Percentiles rank a stretch among this genome's conserved stretches.
These are phyloP conservation scores for Trypethelium eluteriae DNA, from an alignment of 495 filamentous ascomycete species.

Conservation along the genomic window DNA sequence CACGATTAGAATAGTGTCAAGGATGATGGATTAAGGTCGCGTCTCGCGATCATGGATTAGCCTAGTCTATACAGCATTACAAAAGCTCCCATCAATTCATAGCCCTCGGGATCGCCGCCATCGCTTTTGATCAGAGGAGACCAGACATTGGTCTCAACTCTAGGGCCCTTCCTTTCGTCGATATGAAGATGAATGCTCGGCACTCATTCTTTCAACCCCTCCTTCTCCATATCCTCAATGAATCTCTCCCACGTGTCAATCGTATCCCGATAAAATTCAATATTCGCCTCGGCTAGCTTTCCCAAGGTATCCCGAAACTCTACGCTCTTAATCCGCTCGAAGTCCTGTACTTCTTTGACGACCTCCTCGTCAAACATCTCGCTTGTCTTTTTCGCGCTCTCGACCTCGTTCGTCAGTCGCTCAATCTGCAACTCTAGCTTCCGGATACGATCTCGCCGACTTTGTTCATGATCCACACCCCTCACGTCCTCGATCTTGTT, in stretches of 20 bases:
- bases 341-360: slow-evolving; percentile 81
- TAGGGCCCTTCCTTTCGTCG: neutral
- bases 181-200: neutral
- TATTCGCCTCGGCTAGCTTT: slow-evolving; percentile 72
- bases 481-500: slow-evolving; percentile 94
- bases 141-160: neutral
- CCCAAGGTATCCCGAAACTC: slow-evolving; percentile 87
- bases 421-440: slow-evolving; percentile 89
- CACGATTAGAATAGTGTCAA: too few species aligned
- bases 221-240: slow-evolving; percentile 75
- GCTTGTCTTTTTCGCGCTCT: slow-evolving; percentile 69
- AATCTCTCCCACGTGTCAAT: slow-evolving; percentile 86
- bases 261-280: slow-evolving; percentile 73
- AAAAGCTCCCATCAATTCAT: neutral
- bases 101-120: neutral
- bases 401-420: slow-evolving; percentile 78
- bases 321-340: slow-evolving; percentile 88
- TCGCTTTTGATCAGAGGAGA: neutral
- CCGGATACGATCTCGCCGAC: slow-evolving; percentile 72
- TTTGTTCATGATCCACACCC: slow-evolving; percentile 92
- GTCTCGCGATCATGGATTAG: neutral
- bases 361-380: slow-evolving; percentile 94
- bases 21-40: too few species aligned
- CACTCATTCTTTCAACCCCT: slow-evolving; percentile 33
- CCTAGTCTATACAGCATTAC: slow-evolving; percentile 11